A percentile compares a stretch with the other conserved stretches of the same genome.
Conservation (phyloP, 2,329 filamentous ascomycete genomes). For the Bertia moriformis region DNA sequence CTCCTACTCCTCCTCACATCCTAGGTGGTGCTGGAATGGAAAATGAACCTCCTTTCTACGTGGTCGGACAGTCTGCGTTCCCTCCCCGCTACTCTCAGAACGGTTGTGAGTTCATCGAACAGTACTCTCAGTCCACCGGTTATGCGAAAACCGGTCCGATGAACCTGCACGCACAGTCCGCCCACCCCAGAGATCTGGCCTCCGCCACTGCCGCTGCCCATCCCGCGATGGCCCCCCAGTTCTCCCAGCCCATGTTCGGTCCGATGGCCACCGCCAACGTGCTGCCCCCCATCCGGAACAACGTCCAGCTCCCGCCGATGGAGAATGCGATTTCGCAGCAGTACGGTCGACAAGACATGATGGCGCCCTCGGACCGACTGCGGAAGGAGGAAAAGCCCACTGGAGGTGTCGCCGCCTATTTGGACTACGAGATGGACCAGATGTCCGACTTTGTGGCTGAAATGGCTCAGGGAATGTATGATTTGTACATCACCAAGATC, state of each 20-base stretch:
- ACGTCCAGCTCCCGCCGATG: conserved; percentile 21
- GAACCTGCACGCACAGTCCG: conserved; percentile 7
- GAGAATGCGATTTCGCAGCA: conserved; percentile 21
- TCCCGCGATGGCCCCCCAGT: conserved; percentile 8
- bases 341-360: conserved; percentile 21
- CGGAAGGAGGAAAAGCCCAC: conserved; percentile 4
- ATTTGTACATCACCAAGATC: conserved; percentile 35
- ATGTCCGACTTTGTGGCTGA: conserved; percentile 67
- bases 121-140: conserved; percentile 24
- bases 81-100: conserved; percentile 23
- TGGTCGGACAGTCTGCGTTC: conserved; percentile 17
- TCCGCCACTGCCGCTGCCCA: too few relatives aligned
- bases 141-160: conserved; percentile 19
- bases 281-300: conserved; percentile 22
- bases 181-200: conserved; percentile 13
- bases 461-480: conserved; percentile 58
- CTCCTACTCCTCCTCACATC: conserved; percentile 23
- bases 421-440: conserved; percentile 66
- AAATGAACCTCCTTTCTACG: conserved; percentile 21
- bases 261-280: conserved; percentile 15
- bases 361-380: conserved; percentile 17
- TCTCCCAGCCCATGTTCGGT: conserved; percentile 17
- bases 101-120: conserved; percentile 25
- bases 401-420: conserved; percentile 57
- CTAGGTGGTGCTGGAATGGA: conserved; percentile 18